Evolutionary conservation across 176 grass and related monocot genomes (phyloP), one percentile per base, ranked within the genome.

Genomic region (Ampelocalamus luodianensis): DNA sequence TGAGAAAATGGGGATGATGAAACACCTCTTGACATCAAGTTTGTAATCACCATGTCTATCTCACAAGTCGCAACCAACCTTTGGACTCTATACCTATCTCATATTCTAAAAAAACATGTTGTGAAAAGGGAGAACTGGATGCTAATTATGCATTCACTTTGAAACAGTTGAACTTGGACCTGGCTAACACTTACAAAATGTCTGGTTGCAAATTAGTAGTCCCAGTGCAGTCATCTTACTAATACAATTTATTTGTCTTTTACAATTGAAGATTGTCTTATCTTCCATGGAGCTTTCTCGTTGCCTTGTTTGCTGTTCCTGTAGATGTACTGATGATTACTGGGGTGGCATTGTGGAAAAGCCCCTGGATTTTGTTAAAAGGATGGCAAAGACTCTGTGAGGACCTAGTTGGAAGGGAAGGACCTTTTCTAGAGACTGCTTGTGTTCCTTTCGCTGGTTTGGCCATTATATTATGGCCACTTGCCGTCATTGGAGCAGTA

Each of bases 351-450:
- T 83, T 98, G 60, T 92, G 79, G 85, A 98, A 98, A 91, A 93
- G 96, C 73, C 93, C 91, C 7, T 90, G 72, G 73, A 93, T 95
- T 93, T 64, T 93, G 42, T 58, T 98, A 46, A 98, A 92, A 88
- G 96, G 96, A 88, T 98, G 96, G 93, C 85, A 95, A 37, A 90
- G 91, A 62, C 72, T 98, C 43, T 93, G 87, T 93, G 87, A 92
- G 34, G 96, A 98, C 78, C 85, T 98, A 55, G 85, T 92, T 62
- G 93, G 93, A 68, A 93, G 96, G 85, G 93, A 98, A 87, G 91
- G 96, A 8, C 93, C 95, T 62, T 98, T 98, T 77, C 54, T 98
- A 37, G 95, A 98, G 86, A 92, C 85, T 4, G 91, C 92, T 10
- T 98, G 91, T 59, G 96, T 95, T 42, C 96, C 93, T 60, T 98